Evolutionary conservation across 208 protist genomes (phyloP), one percentile per base, ranked within the genome.

Genomic region (Trypanosoma brucei): DNA sequence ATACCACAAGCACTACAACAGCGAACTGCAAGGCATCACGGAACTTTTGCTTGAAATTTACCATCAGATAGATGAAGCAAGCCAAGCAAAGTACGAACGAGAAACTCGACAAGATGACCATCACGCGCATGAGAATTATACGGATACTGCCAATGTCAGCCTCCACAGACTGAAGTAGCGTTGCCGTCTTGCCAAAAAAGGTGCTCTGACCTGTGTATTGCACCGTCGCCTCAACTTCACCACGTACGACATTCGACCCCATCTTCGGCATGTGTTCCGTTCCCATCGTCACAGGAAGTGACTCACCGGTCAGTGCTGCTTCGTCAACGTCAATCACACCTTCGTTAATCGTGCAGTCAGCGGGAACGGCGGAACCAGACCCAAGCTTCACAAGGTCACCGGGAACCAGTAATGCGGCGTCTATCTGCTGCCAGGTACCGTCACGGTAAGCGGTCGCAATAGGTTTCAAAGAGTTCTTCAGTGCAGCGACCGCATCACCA

Each of bases 241-340:
- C 87, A 38, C 81, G 81, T 59, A 91, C 81, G 34, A 89, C 85
- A 60, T 79, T 93, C 30, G 92, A 96, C 4, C 95, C 96, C 76
- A 96, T 94, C 75, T 94, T 97, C 55, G 86, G 82, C 78, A 89
- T 82, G 53, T 96, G 84, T 53, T 88, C 94, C 37, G 66, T 37
- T 49, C 77, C 77, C 77, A 93, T 96, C 42, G 78, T 86, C 7
- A 97, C 95, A 30, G 97, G 97, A 3, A 98, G 80, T 2, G 95
- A 98, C 78, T 98, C 97, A 35, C 97, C 97, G 4, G 97, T 98
- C 38, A 98, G 74, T 11, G 93, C 84, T 2, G 92, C 79, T 79
- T 98, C 93, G 64, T 98, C 95, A 61, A 98, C 84, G 38, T 96
- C 93, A n/a, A 98, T 83, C 2, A 68, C 60, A 40, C 81, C 87